Evolutionary conservation across 2,329 filamentous ascomycete species (phyloP).

Genomic region (Cercospora citrullina): DNA sequence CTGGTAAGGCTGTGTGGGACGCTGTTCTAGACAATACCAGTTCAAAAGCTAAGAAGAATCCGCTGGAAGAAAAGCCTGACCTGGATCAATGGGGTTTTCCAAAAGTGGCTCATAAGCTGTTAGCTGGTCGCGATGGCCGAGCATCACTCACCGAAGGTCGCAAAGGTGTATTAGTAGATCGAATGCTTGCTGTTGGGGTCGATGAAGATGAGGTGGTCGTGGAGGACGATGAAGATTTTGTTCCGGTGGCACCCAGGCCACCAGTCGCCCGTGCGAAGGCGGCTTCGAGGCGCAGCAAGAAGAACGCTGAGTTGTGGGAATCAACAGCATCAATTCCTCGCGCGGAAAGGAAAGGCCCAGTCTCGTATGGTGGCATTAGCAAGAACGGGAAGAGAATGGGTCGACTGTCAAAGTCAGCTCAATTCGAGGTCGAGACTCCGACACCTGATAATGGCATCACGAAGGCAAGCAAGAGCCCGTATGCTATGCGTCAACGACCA

Average conservation of each 20-base stretch:
- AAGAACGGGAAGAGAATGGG: constrained; percentile 9
- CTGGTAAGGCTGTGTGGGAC: constrained; percentile 54
- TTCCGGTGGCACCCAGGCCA: constrained; percentile 1
- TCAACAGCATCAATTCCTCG: not conserved
- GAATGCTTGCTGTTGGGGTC: constrained; percentile 6
- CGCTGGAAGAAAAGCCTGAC: constrained; percentile 24
- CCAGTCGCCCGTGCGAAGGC: not conserved
- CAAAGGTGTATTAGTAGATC: constrained; percentile 14
- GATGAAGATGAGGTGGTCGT: constrained; percentile 34
- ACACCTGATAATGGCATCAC: not conserved
- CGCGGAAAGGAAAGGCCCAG: not conserved
- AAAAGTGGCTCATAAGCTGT: constrained; percentile 34
- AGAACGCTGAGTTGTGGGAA: not conserved
- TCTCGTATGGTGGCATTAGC: not conserved
- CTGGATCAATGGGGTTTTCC: constrained; percentile 54
- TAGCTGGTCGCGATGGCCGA: constrained; percentile 45
- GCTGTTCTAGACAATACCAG: constrained; percentile 46
- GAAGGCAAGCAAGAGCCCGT: constrained; percentile 5
- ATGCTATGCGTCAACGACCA: constrained; percentile 12
- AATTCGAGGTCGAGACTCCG: not conserved
- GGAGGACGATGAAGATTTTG: constrained; percentile 10
- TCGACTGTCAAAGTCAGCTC: not conserved
- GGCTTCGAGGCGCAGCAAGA: not conserved
- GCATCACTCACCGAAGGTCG: constrained; percentile 42
- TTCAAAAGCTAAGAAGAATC: constrained; percentile 32